phyloP scores from a whole-genome alignment of 768 basidiomycete species.

The Suillus discolor region DNA sequence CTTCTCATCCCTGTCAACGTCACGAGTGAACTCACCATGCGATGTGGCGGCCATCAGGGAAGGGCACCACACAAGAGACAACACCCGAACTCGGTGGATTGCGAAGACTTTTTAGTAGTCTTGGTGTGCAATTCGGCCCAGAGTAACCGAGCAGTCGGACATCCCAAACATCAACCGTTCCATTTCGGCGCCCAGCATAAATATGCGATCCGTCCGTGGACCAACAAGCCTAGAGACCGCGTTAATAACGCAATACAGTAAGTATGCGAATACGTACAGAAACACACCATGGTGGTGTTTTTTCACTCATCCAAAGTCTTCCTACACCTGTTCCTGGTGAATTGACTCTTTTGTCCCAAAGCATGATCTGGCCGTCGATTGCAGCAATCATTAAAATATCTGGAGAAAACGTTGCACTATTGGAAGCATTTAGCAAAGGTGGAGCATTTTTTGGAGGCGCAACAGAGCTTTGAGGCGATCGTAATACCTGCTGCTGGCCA shows the following conservation, averaged over 20 bases:
- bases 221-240: conserved; percentile 81
- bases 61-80: conserved; percentile 87
- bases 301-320: conserved; percentile 85
- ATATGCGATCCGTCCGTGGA: conserved; percentile 86
- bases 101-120: conserved; percentile 76
- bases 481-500: conserved; percentile 25
- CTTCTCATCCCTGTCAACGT: conserved; percentile 19
- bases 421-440: conserved; percentile 63
- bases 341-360: conserved; percentile 86
- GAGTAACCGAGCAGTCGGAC: conserved; percentile 76
- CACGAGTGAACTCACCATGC: conserved; percentile 66
- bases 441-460: conserved; percentile 75
- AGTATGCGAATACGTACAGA: conserved; percentile 59
- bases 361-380: conserved; percentile 88
- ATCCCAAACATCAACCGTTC: conserved; percentile 93
- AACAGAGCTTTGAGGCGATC: conserved; percentile 37
- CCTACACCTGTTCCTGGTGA: conserved; percentile 73
- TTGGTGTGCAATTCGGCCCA: conserved; percentile 66
- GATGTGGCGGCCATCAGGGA: conserved; percentile 91
- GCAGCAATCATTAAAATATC: conserved; percentile 88
- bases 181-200: conserved; percentile 89
- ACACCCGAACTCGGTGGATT: conserved; percentile 90
- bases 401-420: conserved; percentile 68
- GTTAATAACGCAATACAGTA: conserved; percentile 8
- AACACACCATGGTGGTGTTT: conserved; percentile 94